Conservation (phyloP, 1,284 basidiomycete species). For the Phlebopus sp. region DNA sequence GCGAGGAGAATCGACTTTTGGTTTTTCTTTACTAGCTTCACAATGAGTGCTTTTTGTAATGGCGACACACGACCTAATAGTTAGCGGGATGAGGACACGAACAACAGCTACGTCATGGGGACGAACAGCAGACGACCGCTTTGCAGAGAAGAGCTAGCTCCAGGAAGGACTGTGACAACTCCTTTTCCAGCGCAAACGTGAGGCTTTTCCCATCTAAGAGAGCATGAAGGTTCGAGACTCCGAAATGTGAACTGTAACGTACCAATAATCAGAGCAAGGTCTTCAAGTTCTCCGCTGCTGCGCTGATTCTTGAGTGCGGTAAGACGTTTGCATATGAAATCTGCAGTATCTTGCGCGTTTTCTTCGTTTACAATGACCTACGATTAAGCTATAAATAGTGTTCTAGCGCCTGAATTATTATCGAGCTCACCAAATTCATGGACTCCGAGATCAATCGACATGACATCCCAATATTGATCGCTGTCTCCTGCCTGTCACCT, state of each 20-base stretch:
- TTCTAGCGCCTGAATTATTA: neutral
- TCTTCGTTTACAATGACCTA: slow-evolving; percentile 95
- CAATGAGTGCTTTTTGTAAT: slow-evolving; percentile 95
- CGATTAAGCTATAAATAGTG: slow-evolving; percentile 1
- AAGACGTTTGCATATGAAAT: slow-evolving; percentile 86
- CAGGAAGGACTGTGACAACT: slow-evolving; percentile 84
- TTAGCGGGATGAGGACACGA: neutral
- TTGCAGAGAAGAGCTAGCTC: slow-evolving; percentile 99
- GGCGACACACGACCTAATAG: slow-evolving; percentile 89
- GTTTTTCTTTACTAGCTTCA: slow-evolving; percentile 98
- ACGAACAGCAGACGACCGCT: slow-evolving; percentile 93
- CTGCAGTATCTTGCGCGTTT: slow-evolving; percentile 76
- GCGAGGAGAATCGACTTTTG: slow-evolving; percentile 89
- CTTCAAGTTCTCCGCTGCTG: slow-evolving; percentile 88
- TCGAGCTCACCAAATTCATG: slow-evolving; percentile 83
- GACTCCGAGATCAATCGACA: slow-evolving; percentile 96
- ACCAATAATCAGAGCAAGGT: slow-evolving; percentile 95
- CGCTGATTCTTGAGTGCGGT: slow-evolving; percentile 92
- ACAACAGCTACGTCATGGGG: slow-evolving; percentile 27
- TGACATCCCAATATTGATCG: slow-evolving; percentile 98
- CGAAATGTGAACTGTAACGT: slow-evolving; percentile 19
- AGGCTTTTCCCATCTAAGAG: slow-evolving; percentile 89
- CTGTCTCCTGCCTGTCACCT: slow-evolving; percentile 97
- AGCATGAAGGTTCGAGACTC: neutral
- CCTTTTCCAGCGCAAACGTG: slow-evolving; percentile 90